These are phyloP conservation scores for Psidium guajava DNA, from an alignment of 345 rosid species.

Conservation along the genomic window DNA sequence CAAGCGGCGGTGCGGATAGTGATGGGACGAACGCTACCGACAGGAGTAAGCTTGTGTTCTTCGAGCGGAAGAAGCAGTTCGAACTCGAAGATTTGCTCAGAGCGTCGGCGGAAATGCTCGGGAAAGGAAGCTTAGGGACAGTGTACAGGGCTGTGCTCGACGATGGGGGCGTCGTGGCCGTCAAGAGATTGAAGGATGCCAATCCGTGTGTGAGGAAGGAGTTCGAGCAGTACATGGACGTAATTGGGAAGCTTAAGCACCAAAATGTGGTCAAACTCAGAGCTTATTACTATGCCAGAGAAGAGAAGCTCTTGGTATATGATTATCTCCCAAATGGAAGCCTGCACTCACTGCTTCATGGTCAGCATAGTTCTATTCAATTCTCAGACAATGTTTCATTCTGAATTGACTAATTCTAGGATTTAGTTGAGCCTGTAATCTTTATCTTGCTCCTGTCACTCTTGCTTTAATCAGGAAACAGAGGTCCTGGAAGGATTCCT, in stretches of 20 bases:
- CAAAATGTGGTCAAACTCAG: constrained; percentile 61
- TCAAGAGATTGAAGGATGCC: constrained; percentile 82
- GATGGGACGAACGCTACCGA: constrained; percentile 71
- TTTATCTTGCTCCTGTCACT: neutral
- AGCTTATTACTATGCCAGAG: constrained; percentile 87
- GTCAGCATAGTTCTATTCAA: constrained; percentile 13
- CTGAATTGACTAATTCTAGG: neutral
- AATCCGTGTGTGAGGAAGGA: constrained; percentile 87
- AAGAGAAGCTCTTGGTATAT: constrained; percentile 87
- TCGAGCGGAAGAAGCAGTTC: constrained; percentile 62
- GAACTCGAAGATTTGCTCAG: constrained; percentile 78
- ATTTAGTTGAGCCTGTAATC: too few relatives aligned
- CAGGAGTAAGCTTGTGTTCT: constrained; percentile 68
- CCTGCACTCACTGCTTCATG: constrained; percentile 78
- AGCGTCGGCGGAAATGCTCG: constrained; percentile 97
- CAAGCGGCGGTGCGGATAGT: constrained; percentile 33
- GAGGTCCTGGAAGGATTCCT: constrained; percentile 88
- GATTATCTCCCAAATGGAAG: constrained; percentile 92
- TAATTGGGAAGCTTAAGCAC: constrained; percentile 72
- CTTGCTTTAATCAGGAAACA: constrained; percentile 33
- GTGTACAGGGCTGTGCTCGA: constrained; percentile 90
- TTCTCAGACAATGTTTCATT: neutral
- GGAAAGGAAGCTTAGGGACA: constrained; percentile 88
- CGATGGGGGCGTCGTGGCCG: constrained; percentile 69
- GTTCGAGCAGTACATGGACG: constrained; percentile 92